Evolutionary conservation across 1,139 yeast species (phyloP).

Genomic region (Trichomonascaceae sp.): DNA sequence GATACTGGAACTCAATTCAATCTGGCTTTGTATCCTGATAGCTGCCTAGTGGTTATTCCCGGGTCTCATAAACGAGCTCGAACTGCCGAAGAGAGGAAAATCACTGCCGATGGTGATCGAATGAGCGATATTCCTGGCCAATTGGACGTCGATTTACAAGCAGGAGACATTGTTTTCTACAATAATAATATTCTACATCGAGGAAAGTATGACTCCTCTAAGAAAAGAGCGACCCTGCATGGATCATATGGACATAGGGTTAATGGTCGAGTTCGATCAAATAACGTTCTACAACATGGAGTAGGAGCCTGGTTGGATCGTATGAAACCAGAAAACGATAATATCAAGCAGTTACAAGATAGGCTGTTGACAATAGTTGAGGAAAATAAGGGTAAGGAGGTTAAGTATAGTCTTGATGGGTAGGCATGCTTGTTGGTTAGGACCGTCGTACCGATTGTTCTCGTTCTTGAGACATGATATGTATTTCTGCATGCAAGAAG

Average conservation of each 20-base stretch:
- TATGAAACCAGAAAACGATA: conserved; percentile 37
- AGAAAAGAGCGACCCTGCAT: conserved; percentile 45
- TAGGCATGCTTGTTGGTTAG: conserved; percentile 14
- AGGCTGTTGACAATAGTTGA: conserved; percentile 38
- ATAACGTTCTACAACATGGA: conserved; percentile 51
- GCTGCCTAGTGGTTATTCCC: conserved; percentile 48
- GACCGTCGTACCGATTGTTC: too few species aligned
- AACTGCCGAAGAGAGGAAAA: conserved; percentile 43
- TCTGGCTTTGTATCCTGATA: conserved; percentile 46
- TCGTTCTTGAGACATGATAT: too few species aligned
- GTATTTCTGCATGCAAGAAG: too few species aligned
- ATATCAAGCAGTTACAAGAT: conserved; percentile 34
- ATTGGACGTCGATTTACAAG: conserved; percentile 41
- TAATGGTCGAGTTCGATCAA: conserved; percentile 43
- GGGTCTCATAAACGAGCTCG: conserved; percentile 46
- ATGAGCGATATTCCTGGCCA: conserved; percentile 33
- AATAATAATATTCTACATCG: conserved; percentile 51
- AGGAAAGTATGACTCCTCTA: conserved; percentile 41
- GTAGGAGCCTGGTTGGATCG: conserved; percentile 47
- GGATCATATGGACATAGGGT: conserved; percentile 49
- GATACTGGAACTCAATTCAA: conserved; percentile 53
- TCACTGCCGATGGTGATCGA: conserved; percentile 36
- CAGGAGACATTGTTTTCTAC: conserved; percentile 53
- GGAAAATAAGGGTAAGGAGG: conserved; percentile 38
- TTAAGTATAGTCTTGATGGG: conserved; percentile 46